Conservation (phyloP, 2,329 filamentous ascomycete species). For the Helotiales sp. region DNA sequence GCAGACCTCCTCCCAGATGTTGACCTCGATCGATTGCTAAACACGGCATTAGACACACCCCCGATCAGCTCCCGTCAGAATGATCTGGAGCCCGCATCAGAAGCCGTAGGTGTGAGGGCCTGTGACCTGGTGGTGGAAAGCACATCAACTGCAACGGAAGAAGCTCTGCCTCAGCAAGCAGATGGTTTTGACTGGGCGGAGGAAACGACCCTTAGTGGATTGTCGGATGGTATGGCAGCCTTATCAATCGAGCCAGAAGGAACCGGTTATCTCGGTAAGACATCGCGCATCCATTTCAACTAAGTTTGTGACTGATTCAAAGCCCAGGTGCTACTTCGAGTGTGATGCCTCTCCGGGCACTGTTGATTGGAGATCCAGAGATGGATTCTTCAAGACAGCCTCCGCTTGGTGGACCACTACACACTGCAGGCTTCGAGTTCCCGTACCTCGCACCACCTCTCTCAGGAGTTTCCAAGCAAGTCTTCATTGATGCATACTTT, state of each 20-base stretch:
- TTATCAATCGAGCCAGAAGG: slow-evolving; percentile 46
- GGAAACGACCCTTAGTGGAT: slow-evolving; percentile 16
- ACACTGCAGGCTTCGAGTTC: neutral
- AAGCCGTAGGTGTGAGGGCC: neutral
- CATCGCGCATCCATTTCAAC: neutral
- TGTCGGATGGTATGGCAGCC: slow-evolving; percentile 45
- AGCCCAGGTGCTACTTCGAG: slow-evolving; percentile 27
- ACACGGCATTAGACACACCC: neutral
- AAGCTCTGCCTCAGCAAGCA: slow-evolving; percentile 28
- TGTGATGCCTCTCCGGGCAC: slow-evolving; percentile 17
- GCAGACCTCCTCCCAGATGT: slow-evolving; percentile 24
- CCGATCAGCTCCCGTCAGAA: neutral
- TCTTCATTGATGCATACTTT: slow-evolving; percentile 32
- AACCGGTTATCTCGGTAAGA: slow-evolving; percentile 42
- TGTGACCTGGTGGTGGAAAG: neutral
- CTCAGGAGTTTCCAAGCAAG: neutral
- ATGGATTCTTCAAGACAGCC: neutral
- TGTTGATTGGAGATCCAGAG: slow-evolving; percentile 1
- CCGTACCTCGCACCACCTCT: neutral
- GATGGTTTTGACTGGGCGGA: slow-evolving; percentile 35
- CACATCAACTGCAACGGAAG: slow-evolving; percentile 9
- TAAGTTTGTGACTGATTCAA: neutral
- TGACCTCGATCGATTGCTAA: slow-evolving; percentile 27
- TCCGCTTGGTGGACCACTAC: neutral
- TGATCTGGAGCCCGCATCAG: neutral